phyloP scores from a whole-genome alignment of 495 filamentous ascomycete species.

The Staphylotrichum tortipilum region DNA sequence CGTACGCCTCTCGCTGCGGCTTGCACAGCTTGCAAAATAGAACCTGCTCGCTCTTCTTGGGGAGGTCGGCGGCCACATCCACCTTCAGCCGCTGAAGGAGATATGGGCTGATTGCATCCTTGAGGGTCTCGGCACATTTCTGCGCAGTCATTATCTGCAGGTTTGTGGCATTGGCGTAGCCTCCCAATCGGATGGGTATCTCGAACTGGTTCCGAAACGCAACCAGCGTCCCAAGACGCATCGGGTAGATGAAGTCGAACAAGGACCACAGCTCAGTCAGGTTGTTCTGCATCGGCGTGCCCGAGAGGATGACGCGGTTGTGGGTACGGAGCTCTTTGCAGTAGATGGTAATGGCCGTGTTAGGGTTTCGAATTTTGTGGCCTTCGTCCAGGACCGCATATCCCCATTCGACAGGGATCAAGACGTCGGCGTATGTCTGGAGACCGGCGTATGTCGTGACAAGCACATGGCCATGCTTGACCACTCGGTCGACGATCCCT shows the following conservation, averaged over 20 bases:
- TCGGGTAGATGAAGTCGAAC: slow-evolving; percentile 93
- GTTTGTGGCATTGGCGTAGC: slow-evolving; percentile 89
- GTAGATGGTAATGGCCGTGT: slow-evolving; percentile 81
- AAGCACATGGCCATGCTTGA: slow-evolving; percentile 81
- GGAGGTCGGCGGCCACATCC: slow-evolving; percentile 86
- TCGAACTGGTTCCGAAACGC: slow-evolving; percentile 86
- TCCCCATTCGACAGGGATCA: slow-evolving; percentile 78
- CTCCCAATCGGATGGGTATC: slow-evolving; percentile 80
- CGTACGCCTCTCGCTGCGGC: slow-evolving; percentile 66
- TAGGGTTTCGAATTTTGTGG: slow-evolving; percentile 94
- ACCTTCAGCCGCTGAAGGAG: slow-evolving; percentile 89
- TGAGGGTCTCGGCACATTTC: slow-evolving; percentile 81
- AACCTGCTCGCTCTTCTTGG: slow-evolving; percentile 89
- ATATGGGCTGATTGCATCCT: slow-evolving; percentile 84
- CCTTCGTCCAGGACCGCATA: slow-evolving; percentile 95
- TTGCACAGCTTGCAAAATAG: slow-evolving; percentile 87
- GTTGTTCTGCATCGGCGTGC: slow-evolving; percentile 97
- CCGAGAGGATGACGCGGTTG: slow-evolving; percentile 87
- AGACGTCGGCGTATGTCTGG: slow-evolving; percentile 69
- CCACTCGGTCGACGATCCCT: slow-evolving; percentile 72
- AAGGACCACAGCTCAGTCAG: slow-evolving; percentile 97
- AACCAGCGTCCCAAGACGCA: slow-evolving; percentile 86
- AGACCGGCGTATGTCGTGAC: slow-evolving; percentile 92
- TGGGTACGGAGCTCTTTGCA: slow-evolving; percentile 84
- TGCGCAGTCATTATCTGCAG: slow-evolving; percentile 85